These are phyloP conservation scores for Neckera pumila DNA, from an alignment of 225 moss, liverwort and hornwort species.

Conservation along the genomic window DNA sequence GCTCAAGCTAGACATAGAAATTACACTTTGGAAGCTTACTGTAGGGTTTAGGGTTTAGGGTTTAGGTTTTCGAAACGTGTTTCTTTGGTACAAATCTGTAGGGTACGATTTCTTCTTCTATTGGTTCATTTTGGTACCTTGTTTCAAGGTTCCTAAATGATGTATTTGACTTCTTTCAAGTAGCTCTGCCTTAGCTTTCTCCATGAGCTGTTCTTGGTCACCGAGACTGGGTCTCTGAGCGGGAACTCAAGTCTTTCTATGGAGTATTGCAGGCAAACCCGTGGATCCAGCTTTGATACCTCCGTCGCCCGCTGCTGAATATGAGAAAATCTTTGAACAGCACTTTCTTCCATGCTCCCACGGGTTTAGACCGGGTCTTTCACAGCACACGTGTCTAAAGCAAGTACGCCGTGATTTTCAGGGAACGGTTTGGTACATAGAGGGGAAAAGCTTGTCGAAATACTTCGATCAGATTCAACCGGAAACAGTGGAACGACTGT, in stretches of 20 bases:
- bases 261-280: conserved; percentile 23
- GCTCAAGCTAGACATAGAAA: too few relatives aligned
- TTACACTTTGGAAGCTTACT: not conserved
- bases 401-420: conserved; percentile 47
- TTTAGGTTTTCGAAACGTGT: not conserved
- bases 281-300: conserved; percentile 37
- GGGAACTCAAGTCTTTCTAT: not conserved
- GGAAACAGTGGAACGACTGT: conserved; percentile 12
- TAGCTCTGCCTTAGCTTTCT: not conserved
- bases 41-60: too few relatives aligned
- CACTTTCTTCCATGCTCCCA: conserved; percentile 45
- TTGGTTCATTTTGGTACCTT: not conserved
- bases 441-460: conserved; percentile 28
- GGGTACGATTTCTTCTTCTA: not conserved
- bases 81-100: not conserved
- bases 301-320: conserved; percentile 33
- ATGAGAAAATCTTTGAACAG: conserved; percentile 26
- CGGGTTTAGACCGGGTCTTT: conserved; percentile 31
- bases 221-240: not conserved
- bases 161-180: not conserved
- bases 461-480: conserved; percentile 16
- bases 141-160: not conserved
- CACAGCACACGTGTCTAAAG: conserved; percentile 45
- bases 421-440: conserved; percentile 44
- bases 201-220: not conserved